Base-by-base conservation (phyloP, 441 rosid genomes). In the Populus hybrid region DNA sequence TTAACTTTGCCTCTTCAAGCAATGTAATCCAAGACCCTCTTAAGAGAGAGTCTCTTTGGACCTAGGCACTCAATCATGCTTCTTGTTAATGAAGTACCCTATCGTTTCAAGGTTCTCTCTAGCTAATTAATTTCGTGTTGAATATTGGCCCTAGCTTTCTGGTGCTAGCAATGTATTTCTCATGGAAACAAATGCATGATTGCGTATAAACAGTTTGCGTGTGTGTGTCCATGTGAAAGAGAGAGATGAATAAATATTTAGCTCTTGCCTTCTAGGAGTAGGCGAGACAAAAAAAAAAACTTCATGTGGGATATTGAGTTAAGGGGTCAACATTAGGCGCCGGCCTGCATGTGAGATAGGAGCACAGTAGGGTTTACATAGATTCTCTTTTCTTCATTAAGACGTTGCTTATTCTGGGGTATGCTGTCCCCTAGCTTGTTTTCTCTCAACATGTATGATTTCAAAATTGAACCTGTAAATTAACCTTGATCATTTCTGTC, bases 1-100 rank as follows among this genome's bases (percentile, higher is more conserved):
- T 87, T 57, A 80, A 75, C 80, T 87, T 87, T 71, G 82, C 88
- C 28, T 85, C 92, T 77, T 80, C 92, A 75, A 81, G 84, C 84
- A 86, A 83, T 80, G 84, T 84, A 76, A 82, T 85, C 67, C 90
- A 93, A 78, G 94, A 91, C 73, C 89, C 92, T 79, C 90, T 84
- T 28, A 89, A 88, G 81, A 86, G 82, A 83, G 92, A 91, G 87
- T 86, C 90, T 69, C 89, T 91, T 61, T 93, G 94, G 93, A 91
- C 88, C 81, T 89, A 59, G 75, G 32, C 32, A 30, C 32, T 20
- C 53, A 30, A 40, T 1, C 16, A 16, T 5, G 20, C 6, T 53
- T 6, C 4, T 53, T 53, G n/a, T 53, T 53, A 53, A 53, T 53
- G 61, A 53, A 18, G 61, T 53, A 53, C n/a, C 59, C 61, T 53